Base-by-base conservation (phyloP, 495 filamentous ascomycete genomes). In the Annulohypoxylon maeteangense region DNA sequence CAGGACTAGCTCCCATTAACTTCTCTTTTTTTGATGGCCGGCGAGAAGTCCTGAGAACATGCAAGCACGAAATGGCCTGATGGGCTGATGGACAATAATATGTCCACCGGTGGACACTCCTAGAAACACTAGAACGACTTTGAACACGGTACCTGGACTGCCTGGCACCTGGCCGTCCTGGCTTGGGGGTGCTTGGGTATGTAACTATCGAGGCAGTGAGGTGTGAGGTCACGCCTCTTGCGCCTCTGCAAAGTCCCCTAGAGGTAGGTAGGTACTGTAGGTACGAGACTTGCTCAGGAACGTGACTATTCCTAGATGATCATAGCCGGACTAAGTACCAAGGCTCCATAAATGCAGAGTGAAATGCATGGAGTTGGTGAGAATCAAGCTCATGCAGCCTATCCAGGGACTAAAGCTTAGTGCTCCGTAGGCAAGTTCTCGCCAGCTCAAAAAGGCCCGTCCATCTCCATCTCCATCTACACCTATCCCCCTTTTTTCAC, bases 201-300 rank as follows among this genome's bases (percentile, higher is more conserved):
- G 67, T 74, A 70, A 42, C 51, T 70, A 74, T 75, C 68, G 74
- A 70, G n/a, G n/a, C n/a, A n/a, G n/a, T n/a, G n/a, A n/a, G 70
- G 67, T 40, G 62, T 70, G 67, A 67, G 55, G 56, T 71, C 71
- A 74, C 67, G 71, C 62, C 23, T 51, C 62, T 44, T 44, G 40
- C 40, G 40, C 40, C 40, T 64, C 59, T 74, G 40, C 62, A 62
- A 36, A 5, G 18, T 16, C 48, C 69, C 62, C 58, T 40, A 62
- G 67, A n/a, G n/a, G n/a, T n/a, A n/a, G n/a, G n/a, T n/a, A n/a
- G n/a, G n/a, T n/a, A n/a, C n/a, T n/a, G 42, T 58, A 20, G 60
- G 62, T 45, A 58, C 63, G 67, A 71, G 71, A 74, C 61, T 6
- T 51, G 63, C 55, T 61, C 67, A 70, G 67, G 67, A 74, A 70